Evolutionary conservation across 2,329 filamentous ascomycete species (phyloP).

Genomic region (Fusarium sp.): DNA sequence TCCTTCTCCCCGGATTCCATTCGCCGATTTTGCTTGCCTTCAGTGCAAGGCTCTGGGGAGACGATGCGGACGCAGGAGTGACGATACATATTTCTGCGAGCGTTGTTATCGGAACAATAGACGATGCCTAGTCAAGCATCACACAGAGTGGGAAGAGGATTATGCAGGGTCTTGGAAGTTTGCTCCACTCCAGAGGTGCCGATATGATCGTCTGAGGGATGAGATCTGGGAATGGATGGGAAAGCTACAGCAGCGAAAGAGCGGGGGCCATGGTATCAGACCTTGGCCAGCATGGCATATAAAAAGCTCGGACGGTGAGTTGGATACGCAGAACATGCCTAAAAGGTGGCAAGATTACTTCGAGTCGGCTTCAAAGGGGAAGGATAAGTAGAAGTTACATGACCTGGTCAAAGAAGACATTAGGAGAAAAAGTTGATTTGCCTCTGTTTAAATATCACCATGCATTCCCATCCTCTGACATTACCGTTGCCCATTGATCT

Average conservation of each 20-base stretch:
- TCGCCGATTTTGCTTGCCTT: conserved; percentile 34
- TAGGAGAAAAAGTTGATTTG: background rate
- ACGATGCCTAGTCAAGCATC: conserved; percentile 51
- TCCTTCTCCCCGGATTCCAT: background rate
- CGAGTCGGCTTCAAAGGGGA: background rate
- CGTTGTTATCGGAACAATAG: conserved; percentile 44
- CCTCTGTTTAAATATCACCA: conserved; percentile 5
- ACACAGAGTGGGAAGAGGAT: conserved; percentile 62
- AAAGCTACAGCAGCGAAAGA: background rate
- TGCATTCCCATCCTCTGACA: background rate
- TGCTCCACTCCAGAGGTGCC: background rate
- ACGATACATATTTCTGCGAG: conserved; percentile 21
- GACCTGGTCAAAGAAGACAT: background rate
- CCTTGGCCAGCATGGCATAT: conserved; percentile 34
- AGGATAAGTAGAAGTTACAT: background rate
- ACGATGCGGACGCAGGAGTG: conserved; percentile 41
- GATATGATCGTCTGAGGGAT: background rate
- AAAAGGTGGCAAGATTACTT: conserved; percentile 32
- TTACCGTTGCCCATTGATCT: background rate
- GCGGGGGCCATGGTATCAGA: background rate
- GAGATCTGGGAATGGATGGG: conserved; percentile 13
- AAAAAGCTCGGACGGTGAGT: conserved; percentile 9
- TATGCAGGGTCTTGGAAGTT: conserved; percentile 55
- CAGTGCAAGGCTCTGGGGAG: conserved; percentile 41
- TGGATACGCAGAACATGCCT: conserved; percentile 7